These are phyloP conservation scores for Sporisorium graminicola DNA, from an alignment of 1,284 basidiomycete genomes.

Conservation along the genomic window DNA sequence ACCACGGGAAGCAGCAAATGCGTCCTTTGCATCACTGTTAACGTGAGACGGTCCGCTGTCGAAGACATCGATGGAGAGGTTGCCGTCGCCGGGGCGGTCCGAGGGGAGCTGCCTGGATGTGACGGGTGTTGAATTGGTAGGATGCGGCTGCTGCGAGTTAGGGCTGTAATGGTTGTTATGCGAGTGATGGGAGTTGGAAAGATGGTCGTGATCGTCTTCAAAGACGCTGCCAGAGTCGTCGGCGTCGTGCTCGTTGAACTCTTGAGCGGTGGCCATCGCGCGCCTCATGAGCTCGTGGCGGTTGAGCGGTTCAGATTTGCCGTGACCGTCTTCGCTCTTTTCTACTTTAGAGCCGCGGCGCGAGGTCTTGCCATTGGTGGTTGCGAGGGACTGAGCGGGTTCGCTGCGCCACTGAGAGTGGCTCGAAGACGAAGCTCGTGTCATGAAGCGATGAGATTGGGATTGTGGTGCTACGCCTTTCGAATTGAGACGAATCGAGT, in stretches of 20 bases:
- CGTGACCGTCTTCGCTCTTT: constrained; percentile 49
- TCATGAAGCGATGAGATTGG: constrained; percentile 23
- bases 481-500: constrained; percentile 7
- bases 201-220: constrained; percentile 40
- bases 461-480: background rate
- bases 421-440: constrained; percentile 24
- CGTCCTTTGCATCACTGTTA: constrained; percentile 10
- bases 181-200: constrained; percentile 43
- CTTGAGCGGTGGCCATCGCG: constrained; percentile 59
- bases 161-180: constrained; percentile 14
- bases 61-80: constrained; percentile 56
- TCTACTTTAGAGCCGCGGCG: constrained; percentile 43
- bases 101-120: constrained; percentile 23
- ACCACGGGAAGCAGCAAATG: background rate
- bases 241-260: constrained; percentile 20
- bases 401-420: constrained; percentile 33
- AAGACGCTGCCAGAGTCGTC: constrained; percentile 40
- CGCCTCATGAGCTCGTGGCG: constrained; percentile 64
- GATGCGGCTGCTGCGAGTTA: background rate
- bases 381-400: constrained; percentile 3
- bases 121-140: constrained; percentile 34
- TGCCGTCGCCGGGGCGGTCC: constrained; percentile 56
- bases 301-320: constrained; percentile 48
- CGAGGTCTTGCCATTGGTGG: constrained; percentile 23
- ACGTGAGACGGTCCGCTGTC: constrained; percentile 13